A percentile compares a stretch with the other conserved stretches of the same genome.
Evolutionary conservation across 2,329 filamentous ascomycete genomes (phyloP).

Genomic region (Ploettnerulaceae sp.): DNA sequence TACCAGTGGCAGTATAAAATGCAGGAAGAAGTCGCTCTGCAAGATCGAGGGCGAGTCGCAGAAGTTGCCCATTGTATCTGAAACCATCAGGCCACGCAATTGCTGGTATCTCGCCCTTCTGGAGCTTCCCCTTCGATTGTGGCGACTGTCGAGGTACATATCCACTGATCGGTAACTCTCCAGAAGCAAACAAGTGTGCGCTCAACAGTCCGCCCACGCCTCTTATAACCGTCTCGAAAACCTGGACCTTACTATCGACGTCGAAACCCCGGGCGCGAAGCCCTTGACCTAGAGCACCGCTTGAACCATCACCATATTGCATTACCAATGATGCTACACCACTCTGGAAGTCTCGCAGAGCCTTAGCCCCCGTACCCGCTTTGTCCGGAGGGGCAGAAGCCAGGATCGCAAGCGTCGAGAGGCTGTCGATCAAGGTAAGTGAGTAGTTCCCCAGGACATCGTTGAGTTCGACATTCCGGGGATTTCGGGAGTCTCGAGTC

Average conservation of each 20-base stretch:
- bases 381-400: constrained; percentile 65
- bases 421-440: constrained; percentile 87
- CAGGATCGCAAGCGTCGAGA: constrained; percentile 89
- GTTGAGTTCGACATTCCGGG: constrained; percentile 79
- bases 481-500: constrained; percentile 75
- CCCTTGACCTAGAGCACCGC: constrained; percentile 64
- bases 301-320: constrained; percentile 80
- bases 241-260: constrained; percentile 94
- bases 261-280: constrained; percentile 78
- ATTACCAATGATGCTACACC: constrained; percentile 71
- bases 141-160: constrained; percentile 51
- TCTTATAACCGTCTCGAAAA: constrained; percentile 96
- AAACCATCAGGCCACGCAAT: constrained; percentile 75
- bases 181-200: constrained; percentile 87
- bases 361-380: constrained; percentile 51
- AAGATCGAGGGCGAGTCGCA: constrained; percentile 84
- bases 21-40: constrained; percentile 81
- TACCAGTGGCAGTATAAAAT: constrained; percentile 84
- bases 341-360: constrained; percentile 71
- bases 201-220: constrained; percentile 87
- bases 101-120: constrained; percentile 45
- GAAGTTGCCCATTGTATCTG: constrained; percentile 80
- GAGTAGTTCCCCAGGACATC: constrained; percentile 97
- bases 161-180: constrained; percentile 79
- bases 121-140: constrained; percentile 27